Conservation (phyloP, 192 early-diverging fungal genomes). For the Oehlia diaphana region DNA sequence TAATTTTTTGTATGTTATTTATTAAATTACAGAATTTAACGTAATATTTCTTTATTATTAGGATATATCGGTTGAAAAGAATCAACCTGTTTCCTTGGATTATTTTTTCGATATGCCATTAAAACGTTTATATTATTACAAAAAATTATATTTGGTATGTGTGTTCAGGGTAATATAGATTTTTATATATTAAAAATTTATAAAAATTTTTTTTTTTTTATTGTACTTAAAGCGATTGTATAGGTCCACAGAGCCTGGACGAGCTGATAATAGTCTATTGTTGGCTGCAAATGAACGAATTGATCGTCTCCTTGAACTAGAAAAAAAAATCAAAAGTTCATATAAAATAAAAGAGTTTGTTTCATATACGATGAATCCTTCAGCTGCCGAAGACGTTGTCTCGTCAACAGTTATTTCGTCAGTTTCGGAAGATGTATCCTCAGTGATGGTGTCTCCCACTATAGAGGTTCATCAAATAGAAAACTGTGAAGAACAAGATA, state of each 20-base stretch:
- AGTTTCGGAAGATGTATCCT: neutral
- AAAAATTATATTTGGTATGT: constrained; percentile 51
- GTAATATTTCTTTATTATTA: constrained; percentile 12
- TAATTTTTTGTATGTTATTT: neutral
- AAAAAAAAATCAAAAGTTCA: too few species aligned
- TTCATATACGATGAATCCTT: neutral
- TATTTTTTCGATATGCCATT: constrained; percentile 54
- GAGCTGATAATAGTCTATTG: constrained; percentile 47
- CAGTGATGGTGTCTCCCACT: neutral
- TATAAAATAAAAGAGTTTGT: neutral
- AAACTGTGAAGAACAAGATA: neutral
- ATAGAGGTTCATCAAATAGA: too few species aligned
- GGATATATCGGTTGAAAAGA: constrained; percentile 44
- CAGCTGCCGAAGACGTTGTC: neutral
- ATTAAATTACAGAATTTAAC: neutral
- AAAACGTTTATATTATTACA: constrained; percentile 56
- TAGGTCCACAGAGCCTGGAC: constrained; percentile 50
- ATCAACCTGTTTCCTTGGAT: constrained; percentile 50
- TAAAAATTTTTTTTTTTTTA: neutral
- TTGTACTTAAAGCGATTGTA: constrained; percentile 40
- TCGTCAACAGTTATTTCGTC: neutral
- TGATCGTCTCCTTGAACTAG: constrained; percentile 50
- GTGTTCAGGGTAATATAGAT: neutral
- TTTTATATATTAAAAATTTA: neutral
- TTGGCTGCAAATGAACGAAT: constrained; percentile 48